Evolutionary conservation across 2,329 filamentous ascomycete species (phyloP).

Genomic region (Aspergillus pseudoviridinutans): DNA sequence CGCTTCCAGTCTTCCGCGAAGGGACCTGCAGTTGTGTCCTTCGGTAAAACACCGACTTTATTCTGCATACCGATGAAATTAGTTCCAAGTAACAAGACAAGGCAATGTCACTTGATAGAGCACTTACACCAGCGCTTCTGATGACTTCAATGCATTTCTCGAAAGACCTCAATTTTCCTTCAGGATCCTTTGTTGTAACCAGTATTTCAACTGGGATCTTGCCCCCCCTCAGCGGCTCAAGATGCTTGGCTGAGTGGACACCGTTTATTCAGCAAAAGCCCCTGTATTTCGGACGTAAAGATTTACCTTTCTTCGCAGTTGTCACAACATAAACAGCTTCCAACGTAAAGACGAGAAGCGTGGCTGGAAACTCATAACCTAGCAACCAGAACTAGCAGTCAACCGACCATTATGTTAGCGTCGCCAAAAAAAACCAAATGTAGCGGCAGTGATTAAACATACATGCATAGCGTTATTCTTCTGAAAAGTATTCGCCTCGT

Average conservation of each 20-base stretch:
- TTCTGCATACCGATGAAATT: conserved; percentile 51
- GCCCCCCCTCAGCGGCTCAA: conserved; percentile 86
- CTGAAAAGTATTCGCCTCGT: conserved; percentile 79
- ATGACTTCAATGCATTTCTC: conserved; percentile 78
- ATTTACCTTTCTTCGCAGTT: conserved; percentile 88
- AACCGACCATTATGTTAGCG: conserved; percentile 1
- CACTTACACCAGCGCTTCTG: conserved; percentile 76
- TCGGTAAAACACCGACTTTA: conserved; percentile 82
- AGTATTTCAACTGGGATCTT: conserved; percentile 90
- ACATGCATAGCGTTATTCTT: conserved; percentile 98
- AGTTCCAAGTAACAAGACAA: background rate
- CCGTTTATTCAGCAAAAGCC: background rate
- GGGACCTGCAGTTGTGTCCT: conserved; percentile 78
- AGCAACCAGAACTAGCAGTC: conserved; percentile 83
- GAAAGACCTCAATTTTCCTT: conserved; percentile 88
- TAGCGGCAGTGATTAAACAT: conserved; percentile 36
- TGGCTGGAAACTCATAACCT: conserved; percentile 97
- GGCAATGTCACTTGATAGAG: background rate
- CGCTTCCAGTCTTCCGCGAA: conserved; percentile 98
- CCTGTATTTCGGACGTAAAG: background rate
- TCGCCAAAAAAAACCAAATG: background rate
- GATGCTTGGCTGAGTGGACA: conserved; percentile 70
- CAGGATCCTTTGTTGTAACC: conserved; percentile 84
- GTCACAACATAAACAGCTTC: conserved; percentile 90
- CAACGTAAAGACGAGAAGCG: conserved; percentile 84